A percentile compares a stretch with the other conserved stretches of the same genome.
phyloP scores from a whole-genome alignment of 176 grass and related monocot species.

The Tuctoria greenei region DNA sequence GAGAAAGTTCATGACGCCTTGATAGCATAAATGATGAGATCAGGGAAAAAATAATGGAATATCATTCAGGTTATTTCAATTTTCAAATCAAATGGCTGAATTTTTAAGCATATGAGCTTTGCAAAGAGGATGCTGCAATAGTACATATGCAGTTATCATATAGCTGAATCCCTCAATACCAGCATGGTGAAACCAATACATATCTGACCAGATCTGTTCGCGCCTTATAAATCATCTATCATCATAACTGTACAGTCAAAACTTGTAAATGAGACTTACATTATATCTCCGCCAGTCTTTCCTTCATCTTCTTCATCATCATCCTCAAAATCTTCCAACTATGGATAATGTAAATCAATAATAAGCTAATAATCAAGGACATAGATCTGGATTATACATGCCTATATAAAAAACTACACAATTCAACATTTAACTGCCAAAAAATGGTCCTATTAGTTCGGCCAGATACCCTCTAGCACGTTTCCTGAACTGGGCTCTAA shows the following conservation, averaged over 20 bases:
- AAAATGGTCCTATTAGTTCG: neutral
- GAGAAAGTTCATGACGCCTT: too few relatives aligned
- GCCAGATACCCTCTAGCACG: neutral
- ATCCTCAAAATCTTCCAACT: conserved; percentile 77
- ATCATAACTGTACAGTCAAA: conserved; percentile 6
- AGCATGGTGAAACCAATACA: neutral
- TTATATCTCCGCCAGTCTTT: conserved; percentile 51
- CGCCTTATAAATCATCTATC: neutral
- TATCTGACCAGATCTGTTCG: neutral
- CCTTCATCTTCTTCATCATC: conserved; percentile 45
- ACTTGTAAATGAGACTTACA: conserved; percentile 38
- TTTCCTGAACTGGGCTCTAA: conserved; percentile 7
- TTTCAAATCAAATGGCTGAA: neutral
- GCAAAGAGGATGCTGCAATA: neutral
- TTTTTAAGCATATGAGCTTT: neutral
- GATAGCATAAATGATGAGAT: too few relatives aligned
- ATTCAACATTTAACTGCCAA: neutral
- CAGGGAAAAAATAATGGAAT: neutral
- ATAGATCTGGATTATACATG: neutral
- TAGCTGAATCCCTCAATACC: neutral
- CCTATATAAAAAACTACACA: neutral
- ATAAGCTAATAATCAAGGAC: conserved; percentile 24
- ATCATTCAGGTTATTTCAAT: conserved; percentile 6
- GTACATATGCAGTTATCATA: conserved; percentile 8
- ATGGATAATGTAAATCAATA: conserved; percentile 29